Percentiles rank a stretch among this genome's conserved stretches.
Conservation (phyloP, 2,329 filamentous ascomycete species). For the Coniochaeta sp. region DNA sequence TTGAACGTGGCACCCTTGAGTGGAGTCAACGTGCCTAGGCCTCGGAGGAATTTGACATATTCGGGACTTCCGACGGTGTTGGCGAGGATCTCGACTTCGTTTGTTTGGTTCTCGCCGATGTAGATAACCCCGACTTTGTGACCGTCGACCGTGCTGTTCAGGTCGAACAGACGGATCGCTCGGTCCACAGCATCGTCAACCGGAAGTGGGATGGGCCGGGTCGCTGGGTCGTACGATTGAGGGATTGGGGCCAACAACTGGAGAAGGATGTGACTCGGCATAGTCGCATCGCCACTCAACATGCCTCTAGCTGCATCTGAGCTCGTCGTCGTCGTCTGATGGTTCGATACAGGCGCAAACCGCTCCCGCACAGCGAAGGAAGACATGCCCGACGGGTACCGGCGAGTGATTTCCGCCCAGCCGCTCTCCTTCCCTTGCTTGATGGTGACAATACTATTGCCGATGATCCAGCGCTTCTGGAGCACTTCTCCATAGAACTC, state of each 20-base stretch:
- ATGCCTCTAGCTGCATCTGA: slow-evolving; percentile 19
- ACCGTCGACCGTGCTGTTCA: slow-evolving; percentile 82
- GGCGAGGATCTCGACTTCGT: slow-evolving; percentile 76
- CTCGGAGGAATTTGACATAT: slow-evolving; percentile 77
- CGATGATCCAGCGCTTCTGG: slow-evolving; percentile 64
- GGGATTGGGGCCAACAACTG: slow-evolving; percentile 59
- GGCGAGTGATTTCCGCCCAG: slow-evolving; percentile 63
- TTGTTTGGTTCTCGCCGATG: slow-evolving; percentile 76
- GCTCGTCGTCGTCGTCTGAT: slow-evolving; percentile 21
- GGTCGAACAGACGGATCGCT: slow-evolving; percentile 75
- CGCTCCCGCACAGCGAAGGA: slow-evolving; percentile 52
- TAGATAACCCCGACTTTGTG: slow-evolving; percentile 96
- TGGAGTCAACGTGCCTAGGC: slow-evolving; percentile 72
- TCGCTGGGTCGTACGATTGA: slow-evolving; percentile 43
- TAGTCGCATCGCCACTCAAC: slow-evolving; percentile 41
- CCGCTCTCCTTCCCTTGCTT: slow-evolving; percentile 61
- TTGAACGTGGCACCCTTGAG: slow-evolving; percentile 84
- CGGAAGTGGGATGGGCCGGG: slow-evolving; percentile 70
- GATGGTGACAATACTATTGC: slow-evolving; percentile 66
- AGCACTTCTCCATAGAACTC: slow-evolving; percentile 58
- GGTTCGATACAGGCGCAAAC: slow-evolving; percentile 34
- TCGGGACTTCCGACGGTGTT: slow-evolving; percentile 83
- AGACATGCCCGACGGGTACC: slow-evolving; percentile 62
- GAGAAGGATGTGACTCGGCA: slow-evolving; percentile 68
- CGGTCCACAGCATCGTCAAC: slow-evolving; percentile 61